phyloP scores from a whole-genome alignment of 139 green algal genomes.

The Chlamydomonas eustigma region DNA sequence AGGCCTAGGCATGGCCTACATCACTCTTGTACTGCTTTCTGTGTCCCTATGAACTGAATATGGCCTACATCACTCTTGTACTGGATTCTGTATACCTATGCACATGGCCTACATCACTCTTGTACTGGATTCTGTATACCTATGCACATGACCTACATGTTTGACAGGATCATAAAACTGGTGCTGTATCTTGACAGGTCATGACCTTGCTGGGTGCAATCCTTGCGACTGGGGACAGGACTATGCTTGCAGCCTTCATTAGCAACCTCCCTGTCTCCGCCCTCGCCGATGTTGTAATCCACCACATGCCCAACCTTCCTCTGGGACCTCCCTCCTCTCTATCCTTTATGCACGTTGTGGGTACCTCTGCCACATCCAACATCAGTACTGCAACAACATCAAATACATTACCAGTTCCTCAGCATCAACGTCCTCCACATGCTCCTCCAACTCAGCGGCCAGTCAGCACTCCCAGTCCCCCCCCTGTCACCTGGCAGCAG shows the following conservation, averaged over 20 bases:
- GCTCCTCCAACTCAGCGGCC: neutral
- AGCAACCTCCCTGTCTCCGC: neutral
- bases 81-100: too few species aligned
- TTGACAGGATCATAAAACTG: too few species aligned
- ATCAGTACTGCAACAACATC: neutral
- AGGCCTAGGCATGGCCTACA: too few species aligned
- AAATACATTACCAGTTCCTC: neutral
- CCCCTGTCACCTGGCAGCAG: too few species aligned
- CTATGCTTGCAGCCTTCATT: neutral
- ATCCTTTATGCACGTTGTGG: neutral
- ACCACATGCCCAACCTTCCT: neutral
- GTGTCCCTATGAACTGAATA: too few species aligned
- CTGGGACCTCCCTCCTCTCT: neutral
- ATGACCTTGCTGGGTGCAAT: neutral
- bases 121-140: too few species aligned
- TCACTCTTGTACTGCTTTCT: too few species aligned
- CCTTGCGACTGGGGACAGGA: neutral
- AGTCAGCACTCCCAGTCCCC: neutral
- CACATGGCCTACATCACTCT: too few species aligned
- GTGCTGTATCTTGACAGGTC: too few species aligned
- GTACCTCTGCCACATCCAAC: neutral
- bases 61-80: too few species aligned
- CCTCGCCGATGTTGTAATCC: neutral
- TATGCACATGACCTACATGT: too few species aligned
- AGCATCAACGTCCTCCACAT: too few species aligned